Evolutionary conservation across 2,329 filamentous ascomycete species (phyloP), one percentile per base, ranked within the genome.

Genomic region (Fusarium sp.): DNA sequence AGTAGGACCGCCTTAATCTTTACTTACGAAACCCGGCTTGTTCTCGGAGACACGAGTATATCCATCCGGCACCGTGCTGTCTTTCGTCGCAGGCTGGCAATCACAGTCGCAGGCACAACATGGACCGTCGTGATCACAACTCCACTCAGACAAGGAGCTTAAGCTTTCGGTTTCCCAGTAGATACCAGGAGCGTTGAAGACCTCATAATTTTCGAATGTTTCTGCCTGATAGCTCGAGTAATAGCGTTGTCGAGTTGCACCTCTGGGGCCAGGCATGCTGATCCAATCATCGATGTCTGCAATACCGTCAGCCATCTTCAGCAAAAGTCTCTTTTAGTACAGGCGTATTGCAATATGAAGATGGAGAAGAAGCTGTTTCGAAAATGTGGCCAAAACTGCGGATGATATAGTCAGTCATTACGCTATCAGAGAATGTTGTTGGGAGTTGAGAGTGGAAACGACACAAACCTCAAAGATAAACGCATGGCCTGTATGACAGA

Each of bases 81-180:
- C 4, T 7, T 43, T 29, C 9, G 2, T 21, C 5, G 23, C 18
- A 12, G 48, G 38, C 8, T 28, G 33, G 16, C 42, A 47, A n/a
- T 57, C 48, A 26, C 55, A 64, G 39, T 66, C 49, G 37, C 65
- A 71, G 35, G 37, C 42, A 12, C 63, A 67, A 28, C 57, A 70
- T 21, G 26, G 49, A 4, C 18, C 42, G 13, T 60, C 44, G 8
- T 31, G 20, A 41, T 44, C 50, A 15, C 38, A 68, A 39, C 49
- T 52, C 57, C 61, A 57, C 35, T 60, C 54, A 6, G 68, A 61
- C 44, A 48, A 50, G 6, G 49, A 60, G 18, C 38, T 57, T 43
- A 41, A 21, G 12, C 33, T 55, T 26, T 55, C 28, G 5, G 38
- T 39, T 41, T 62, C 69, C 65, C 61, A 71, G 7, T 43, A 38